These are phyloP conservation scores for Ophiocytium majus DNA, from an alignment of 352 stramenopile genomes.

Conservation along the genomic window DNA sequence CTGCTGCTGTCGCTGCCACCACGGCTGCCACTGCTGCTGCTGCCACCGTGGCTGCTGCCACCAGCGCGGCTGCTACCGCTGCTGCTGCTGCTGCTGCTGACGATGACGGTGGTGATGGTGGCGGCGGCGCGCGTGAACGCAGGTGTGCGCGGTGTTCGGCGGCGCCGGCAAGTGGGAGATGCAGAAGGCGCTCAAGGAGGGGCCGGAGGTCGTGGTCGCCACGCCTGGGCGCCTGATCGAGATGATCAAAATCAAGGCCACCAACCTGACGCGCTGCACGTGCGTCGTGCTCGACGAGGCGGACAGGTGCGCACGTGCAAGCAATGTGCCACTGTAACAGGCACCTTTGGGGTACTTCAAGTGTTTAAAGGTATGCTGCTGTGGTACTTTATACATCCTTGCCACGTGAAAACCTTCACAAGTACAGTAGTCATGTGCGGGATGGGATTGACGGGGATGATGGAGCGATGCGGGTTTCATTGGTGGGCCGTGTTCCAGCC, in stretches of 20 bases:
- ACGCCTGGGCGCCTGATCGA: conserved; percentile 92
- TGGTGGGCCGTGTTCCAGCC: no score
- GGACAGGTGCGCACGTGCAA: conserved; percentile 63
- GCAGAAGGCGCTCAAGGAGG: conserved; percentile 77
- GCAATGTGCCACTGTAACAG: no score
- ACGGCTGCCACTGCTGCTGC: conserved; percentile 63
- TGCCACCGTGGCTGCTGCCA: conserved; percentile 23
- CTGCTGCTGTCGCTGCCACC: not conserved
- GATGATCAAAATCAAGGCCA: conserved; percentile 74
- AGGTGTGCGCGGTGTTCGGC: conserved; percentile 83
- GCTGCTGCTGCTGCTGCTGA: not conserved
- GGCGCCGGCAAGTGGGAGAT: conserved; percentile 89
- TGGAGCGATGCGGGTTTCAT: no score
- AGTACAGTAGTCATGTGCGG: no score
- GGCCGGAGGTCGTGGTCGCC: conserved; percentile 79
- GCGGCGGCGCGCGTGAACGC: not conserved
- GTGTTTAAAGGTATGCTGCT: no score
- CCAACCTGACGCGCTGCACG: conserved; percentile 77
- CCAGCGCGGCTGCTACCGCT: not conserved
- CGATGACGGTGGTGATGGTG: no score
- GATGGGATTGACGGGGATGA: no score
- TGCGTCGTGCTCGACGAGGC: conserved; percentile 91
- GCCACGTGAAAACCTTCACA: no score
- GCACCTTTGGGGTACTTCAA: no score
- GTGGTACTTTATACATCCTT: no score